Evolutionary conservation across 164 flowering plant genomes (phyloP).

Genomic region (Tetrastigma voinierianum): DNA sequence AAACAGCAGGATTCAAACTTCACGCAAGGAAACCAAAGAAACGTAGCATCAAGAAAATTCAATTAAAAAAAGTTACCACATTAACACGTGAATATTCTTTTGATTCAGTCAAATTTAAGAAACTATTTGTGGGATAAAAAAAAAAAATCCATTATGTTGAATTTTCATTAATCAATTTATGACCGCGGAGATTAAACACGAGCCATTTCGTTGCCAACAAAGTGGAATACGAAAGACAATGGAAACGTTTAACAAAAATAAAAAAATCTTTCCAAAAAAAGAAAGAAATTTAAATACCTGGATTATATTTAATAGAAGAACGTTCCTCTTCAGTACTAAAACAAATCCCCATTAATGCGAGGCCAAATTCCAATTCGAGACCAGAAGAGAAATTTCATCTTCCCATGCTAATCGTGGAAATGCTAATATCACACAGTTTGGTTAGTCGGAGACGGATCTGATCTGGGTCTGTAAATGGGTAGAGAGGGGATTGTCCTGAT

Average conservation of each 20-base stretch:
- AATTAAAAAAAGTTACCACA: too few relatives aligned
- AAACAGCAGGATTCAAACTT: too few relatives aligned
- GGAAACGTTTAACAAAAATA: background rate
- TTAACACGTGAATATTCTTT: too few relatives aligned
- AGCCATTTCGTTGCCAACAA: too few relatives aligned
- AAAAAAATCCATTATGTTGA: too few relatives aligned
- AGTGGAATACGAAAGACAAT: background rate
- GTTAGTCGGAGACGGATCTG: background rate
- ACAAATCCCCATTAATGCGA: conserved; percentile 46
- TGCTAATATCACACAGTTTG: too few relatives aligned
- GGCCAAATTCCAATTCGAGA: background rate
- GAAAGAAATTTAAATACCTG: background rate
- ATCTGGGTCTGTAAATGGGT: background rate
- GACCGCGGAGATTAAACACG: too few relatives aligned
- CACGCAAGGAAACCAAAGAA: too few relatives aligned
- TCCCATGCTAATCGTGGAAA: conserved; percentile 3
- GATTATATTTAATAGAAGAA: background rate
- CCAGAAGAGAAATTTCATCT: conserved; percentile 5
- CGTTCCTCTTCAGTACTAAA: conserved; percentile 22
- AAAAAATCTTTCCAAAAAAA: background rate
- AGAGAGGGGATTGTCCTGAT: background rate
- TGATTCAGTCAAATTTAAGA: too few relatives aligned
- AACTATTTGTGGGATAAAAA: too few relatives aligned
- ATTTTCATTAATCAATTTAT: too few relatives aligned
- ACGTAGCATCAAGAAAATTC: too few relatives aligned